Evolutionary conservation across 805 yeast species (phyloP), one percentile per base, ranked within the genome.

Genomic region (Wickerhamiella hasegawae): DNA sequence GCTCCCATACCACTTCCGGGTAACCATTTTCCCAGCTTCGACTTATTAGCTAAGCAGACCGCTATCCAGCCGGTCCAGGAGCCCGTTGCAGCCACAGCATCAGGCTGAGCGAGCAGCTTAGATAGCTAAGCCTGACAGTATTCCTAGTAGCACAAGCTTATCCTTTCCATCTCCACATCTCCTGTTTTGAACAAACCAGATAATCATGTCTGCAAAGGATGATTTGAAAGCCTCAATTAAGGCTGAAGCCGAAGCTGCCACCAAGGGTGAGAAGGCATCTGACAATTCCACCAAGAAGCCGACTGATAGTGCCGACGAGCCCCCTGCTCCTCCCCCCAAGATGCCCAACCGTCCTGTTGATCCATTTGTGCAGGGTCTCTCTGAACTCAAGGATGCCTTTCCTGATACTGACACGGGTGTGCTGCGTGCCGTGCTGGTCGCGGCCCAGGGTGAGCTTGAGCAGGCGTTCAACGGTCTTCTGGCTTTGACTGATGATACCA

Each of bases 401-500:
- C 97, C 98, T 1, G 59, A 63, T 14, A 57, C 73, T 18, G 94
- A 83, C 28, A 78, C 69, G 21, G 69, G 73, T 41, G 69, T 74
- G 46, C 64, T 82, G 42, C 71, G 74, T 36, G 84, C 93, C 20
- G 76, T 82, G 1, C 62, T 85, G 38, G 80, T 90, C 52, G 97
- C 97, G 2, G 73, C 93, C 15, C 71, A 67, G 32, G 94, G 93
- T 20, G 63, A 68, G 32, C 53, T 82, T 30, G 95, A 83, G 46
- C 75, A 80, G 1, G 93, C 95, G 1, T 87, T 87, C 62, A 79
- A 77, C 54, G 96, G 95, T 0, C 61, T 85, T 47, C 62, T 87
- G 40, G 82, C 69, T 45, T 58, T 82, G 36, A 74, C 81, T 14
- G 95, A 85, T 39, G 40, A 32, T 11, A 42, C 47, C 5, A 42